Conservation (phyloP, 306 rosid species). For the Acacia confusa region DNA sequence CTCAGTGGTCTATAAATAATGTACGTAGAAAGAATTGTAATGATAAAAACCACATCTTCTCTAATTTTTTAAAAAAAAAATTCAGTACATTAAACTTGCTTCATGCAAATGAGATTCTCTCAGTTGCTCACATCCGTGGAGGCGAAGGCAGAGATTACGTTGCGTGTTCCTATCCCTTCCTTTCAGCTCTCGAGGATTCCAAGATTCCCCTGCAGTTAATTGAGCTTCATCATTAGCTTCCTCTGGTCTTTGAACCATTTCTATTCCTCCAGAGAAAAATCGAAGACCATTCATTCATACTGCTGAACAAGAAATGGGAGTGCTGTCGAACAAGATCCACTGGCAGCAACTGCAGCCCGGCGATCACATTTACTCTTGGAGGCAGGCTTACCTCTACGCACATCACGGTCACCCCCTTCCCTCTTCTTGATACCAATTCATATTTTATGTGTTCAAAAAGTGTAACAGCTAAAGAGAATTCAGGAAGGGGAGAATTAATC, state of each 20-base stretch:
- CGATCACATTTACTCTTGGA: conserved; percentile 88
- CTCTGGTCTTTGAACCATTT: not conserved
- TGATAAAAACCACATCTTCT: too few relatives aligned
- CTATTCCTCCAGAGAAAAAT: not conserved
- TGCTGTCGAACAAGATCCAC: conserved; percentile 60
- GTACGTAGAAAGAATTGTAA: too few relatives aligned
- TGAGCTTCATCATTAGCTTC: not conserved
- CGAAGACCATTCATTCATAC: not conserved
- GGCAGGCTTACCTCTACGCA: conserved; percentile 60
- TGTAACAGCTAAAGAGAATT: not conserved
- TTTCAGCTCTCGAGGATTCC: not conserved
- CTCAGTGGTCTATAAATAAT: too few relatives aligned
- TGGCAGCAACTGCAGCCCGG: conserved; percentile 53
- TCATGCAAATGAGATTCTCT: not conserved
- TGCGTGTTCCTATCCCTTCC: not conserved
- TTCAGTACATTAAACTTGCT: not conserved
- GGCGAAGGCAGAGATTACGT: conserved; percentile 14
- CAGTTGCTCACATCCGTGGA: not conserved
- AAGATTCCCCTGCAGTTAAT: conserved; percentile 5
- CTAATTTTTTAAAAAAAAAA: too few relatives aligned
- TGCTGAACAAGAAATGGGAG: conserved; percentile 45
- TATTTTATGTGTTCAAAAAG: too few relatives aligned
- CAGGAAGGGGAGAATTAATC: not conserved
- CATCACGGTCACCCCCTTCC: conserved; percentile 64
- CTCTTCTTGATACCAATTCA: not conserved